Evolutionary conservation across 192 early-diverging fungal species (phyloP), one percentile per base, ranked within the genome.

Genomic region (Powellomyces hirtus): DNA sequence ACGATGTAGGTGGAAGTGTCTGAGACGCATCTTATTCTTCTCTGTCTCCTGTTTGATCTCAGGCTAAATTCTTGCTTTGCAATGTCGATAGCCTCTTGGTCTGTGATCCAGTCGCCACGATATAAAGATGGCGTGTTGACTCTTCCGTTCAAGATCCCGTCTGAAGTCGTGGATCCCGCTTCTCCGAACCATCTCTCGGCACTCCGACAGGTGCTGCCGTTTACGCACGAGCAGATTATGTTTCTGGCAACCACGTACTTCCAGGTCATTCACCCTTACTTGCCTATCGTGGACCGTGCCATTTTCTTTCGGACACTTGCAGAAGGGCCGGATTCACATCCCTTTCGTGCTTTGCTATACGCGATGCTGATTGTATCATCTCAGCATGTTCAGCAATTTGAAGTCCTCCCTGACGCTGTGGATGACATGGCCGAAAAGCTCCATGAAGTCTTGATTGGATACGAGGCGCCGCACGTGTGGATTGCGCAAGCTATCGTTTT

Each of bases 171-270:
- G 36, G 16, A 38, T 31, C 53, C 64, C 4, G 18, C 50, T 3
- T 55, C 50, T 8, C 64, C 64, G 7, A 2, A 10, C 4, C 29
- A 55, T 13, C 50, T 52, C 16, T 26, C 4, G 26, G 56, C 67
- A 13, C 56, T 69, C n/a, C 46, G 42, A 14, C 29, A 60, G 13
- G 26, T 49, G 29, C 46, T 69, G 3, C 67, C 67, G 13, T 33
- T 69, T 31, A 59, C 67, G 0, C 52, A 69, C 40, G 67, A 69
- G 8, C 67, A 69, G 46, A 51, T 71, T 20, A 35, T 63, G 45
- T 30, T 26, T 14, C 49, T 71, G 4, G 0, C 46, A 4, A 20
- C 20, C 6, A 16, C 27, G 13, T 71, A 63, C 50, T 71, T 71
- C 40, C 60, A 71, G 11, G 45, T 38, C 26, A 35, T 71, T 16